A percentile compares a stretch with the other conserved stretches of the same genome.
Evolutionary conservation across 495 filamentous ascomycete species (phyloP).

Genomic region (Aspergillus heteromorphus): DNA sequence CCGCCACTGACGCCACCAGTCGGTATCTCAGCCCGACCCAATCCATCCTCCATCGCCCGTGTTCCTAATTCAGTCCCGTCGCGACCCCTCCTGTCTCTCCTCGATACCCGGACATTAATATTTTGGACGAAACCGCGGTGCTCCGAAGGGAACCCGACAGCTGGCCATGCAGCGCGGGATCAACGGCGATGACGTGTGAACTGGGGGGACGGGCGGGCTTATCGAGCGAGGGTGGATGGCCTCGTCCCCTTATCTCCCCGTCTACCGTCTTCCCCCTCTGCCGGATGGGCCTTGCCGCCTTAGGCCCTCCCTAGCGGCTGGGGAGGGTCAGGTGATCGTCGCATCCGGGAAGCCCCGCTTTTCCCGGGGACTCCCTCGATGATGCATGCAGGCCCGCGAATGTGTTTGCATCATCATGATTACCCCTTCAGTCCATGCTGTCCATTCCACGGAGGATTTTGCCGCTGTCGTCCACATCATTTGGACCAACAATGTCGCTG

Average conservation of each 20-base stretch:
- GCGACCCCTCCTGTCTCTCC: not conserved
- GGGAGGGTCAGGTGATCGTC: constrained; percentile 26
- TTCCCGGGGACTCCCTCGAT: not conserved
- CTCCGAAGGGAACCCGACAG: not conserved
- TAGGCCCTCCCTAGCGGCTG: not conserved
- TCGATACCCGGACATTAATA: not conserved
- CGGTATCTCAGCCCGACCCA: constrained; percentile 8
- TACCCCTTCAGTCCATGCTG: not conserved
- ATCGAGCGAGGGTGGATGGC: constrained; percentile 2
- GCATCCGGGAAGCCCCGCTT: constrained; percentile 13
- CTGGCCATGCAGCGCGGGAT: not conserved
- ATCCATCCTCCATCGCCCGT: not conserved
- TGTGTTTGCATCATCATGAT: not conserved
- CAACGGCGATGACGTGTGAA: constrained; percentile 6
- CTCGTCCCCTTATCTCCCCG: constrained; percentile 1
- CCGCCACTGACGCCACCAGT: constrained; percentile 29
- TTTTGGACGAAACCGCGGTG: not conserved
- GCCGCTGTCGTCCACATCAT: too few species aligned
- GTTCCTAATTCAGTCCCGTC: not conserved
- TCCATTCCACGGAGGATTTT: too few species aligned
- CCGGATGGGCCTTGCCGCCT: constrained; percentile 8
- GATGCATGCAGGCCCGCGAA: not conserved
- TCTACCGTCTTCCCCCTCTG: too few species aligned
- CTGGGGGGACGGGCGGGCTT: not conserved
- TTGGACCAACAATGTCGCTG: too few species aligned